Percentiles rank a stretch among this genome's conserved stretches.
These are phyloP conservation scores for Cymbomonas tetramitiformis DNA, from an alignment of 139 green algal genomes.

Conservation along the genomic window DNA sequence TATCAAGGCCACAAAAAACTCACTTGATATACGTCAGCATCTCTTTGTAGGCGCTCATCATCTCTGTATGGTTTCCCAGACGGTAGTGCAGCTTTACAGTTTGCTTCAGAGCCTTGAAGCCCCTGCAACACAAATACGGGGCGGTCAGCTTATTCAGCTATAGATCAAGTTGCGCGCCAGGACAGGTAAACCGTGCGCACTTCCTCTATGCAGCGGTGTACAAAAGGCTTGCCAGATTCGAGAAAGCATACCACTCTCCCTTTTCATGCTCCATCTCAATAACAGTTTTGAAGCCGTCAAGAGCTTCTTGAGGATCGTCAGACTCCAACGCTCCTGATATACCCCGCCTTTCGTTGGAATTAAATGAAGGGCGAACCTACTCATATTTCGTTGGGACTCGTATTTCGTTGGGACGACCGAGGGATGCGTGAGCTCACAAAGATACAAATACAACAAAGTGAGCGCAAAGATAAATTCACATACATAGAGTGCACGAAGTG, in stretches of 20 bases:
- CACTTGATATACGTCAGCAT: conserved; percentile 80
- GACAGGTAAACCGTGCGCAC: too few species aligned
- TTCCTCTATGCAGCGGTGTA: neutral
- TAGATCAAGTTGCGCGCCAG: neutral
- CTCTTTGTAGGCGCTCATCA: conserved; percentile 77
- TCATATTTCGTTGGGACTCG: too few species aligned
- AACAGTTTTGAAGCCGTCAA: conserved; percentile 77
- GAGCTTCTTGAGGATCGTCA: conserved; percentile 48
- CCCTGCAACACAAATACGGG: conserved; percentile 52
- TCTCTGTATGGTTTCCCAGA: conserved; percentile 46
- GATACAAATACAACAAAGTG: too few species aligned
- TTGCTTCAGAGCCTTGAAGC: conserved; percentile 96
- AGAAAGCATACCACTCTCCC: conserved; percentile 95
- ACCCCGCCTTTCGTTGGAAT: too few species aligned
- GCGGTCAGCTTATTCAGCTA: conserved; percentile 12
- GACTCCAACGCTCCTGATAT: conserved; percentile 61
- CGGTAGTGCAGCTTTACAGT: conserved; percentile 86
- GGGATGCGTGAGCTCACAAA: too few species aligned
- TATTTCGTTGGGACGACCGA: too few species aligned
- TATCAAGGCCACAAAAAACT: too few species aligned
- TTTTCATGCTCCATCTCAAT: conserved; percentile 84
- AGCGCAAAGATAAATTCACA: too few species aligned
- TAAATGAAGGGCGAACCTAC: too few species aligned
- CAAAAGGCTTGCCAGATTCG: conserved; percentile 27
- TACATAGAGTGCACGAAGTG: too few species aligned